Base-by-base conservation (phyloP, 495 filamentous ascomycete species). In the Penicillium manginii region DNA sequence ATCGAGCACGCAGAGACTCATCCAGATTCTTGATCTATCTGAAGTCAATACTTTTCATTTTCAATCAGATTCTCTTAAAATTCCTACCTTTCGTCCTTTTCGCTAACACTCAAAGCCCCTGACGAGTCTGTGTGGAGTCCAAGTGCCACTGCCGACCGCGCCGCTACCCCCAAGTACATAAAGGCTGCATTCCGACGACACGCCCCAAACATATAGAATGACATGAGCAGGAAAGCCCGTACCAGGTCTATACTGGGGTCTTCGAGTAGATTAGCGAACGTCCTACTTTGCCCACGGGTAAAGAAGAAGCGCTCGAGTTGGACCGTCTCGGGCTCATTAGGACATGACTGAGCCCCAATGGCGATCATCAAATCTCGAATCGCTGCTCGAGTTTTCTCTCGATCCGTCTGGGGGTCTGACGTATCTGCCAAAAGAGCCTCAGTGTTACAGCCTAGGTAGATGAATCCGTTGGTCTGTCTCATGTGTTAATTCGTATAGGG, bases 141-240 rank as follows among this genome's bases (percentile, higher is more conserved):
- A 15, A 81, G 53, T 10, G 76, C 76, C 8, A 73, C 70, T 10
- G 78, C 76, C 4, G 76, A 73, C 45, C 74, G 71, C 12, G 73
- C 67, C 10, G 78, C 77, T 7, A 81, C 74, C 0, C 78, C 78
- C 33, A 81, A 47, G 33, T 80, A 80, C 77, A 81, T 79, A 56
- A 79, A 81, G 8, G 78, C 77, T 4, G 76, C 72, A 48, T 81
- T 81, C 49, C 78, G 73, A 31, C 76, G 77, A 50, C 76, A 79
- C 9, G 75, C 73, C 1, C 78, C 78, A 11, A 80, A 71, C 73
- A 81, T 76, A 50, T 80, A 81, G 29, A 78, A 79, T 2, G 78
- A 68, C 69, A 81, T 73, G 12, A 79, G 61, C 4, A 77, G 62
- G 47, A 78, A 81, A 1, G 68, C 57, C 11, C 76, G 69, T 3